Percentiles rank a stretch among this genome's conserved stretches.
phyloP scores from a whole-genome alignment of 2,329 filamentous ascomycete species.

The Cladosporium sp. region DNA sequence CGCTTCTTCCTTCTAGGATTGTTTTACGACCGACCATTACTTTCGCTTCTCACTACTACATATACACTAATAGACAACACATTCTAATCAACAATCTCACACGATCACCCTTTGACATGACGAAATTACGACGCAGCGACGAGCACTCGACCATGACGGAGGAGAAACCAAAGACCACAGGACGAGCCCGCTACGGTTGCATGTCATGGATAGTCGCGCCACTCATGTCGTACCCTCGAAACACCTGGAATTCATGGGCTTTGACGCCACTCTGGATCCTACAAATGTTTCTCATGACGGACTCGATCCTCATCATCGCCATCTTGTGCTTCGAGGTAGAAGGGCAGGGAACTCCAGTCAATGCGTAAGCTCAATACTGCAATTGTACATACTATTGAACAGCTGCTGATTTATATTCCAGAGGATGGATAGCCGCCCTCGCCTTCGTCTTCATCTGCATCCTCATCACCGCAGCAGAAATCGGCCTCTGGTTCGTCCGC shows the following conservation, averaged over 20 bases:
- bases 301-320: slow-evolving; percentile 6
- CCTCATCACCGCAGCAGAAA: slow-evolving; percentile 19
- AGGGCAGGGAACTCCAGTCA: slow-evolving; percentile 2
- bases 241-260: slow-evolving; percentile 10
- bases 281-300: slow-evolving; percentile 13
- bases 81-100: neutral
- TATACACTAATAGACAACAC: neutral
- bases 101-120: neutral
- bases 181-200: neutral
- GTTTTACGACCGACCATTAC: neutral
- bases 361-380: neutral
- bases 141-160: neutral
- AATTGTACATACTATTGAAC: neutral
- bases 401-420: neutral
- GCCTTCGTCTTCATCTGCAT: slow-evolving; percentile 19
- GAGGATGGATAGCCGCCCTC: slow-evolving; percentile 14
- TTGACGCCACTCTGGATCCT: slow-evolving; percentile 10
- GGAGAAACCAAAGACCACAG: neutral
- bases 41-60: neutral
- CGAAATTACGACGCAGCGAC: neutral
- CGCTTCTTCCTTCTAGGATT: neutral
- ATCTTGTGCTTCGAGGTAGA: slow-evolving; percentile 15
- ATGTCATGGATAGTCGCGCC: slow-evolving; percentile 16
- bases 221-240: slow-evolving; percentile 7
- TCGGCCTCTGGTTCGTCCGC: slow-evolving; percentile 25